These are phyloP conservation scores for Globisporangium heterothallicum DNA, from an alignment of 352 stramenopile species.

Conservation along the genomic window DNA sequence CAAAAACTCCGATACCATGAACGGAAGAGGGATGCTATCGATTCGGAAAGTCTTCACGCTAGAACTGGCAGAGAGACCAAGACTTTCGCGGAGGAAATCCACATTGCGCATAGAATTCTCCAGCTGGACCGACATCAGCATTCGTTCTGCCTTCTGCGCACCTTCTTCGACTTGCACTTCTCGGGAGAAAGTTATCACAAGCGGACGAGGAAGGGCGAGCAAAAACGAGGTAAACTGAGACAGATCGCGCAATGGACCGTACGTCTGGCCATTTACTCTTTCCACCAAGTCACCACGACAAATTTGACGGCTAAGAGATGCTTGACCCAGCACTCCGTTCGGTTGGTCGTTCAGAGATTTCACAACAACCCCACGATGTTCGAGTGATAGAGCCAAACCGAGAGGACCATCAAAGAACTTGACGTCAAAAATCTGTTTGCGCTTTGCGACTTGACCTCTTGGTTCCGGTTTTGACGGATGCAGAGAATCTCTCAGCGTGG, in stretches of 20 bases:
- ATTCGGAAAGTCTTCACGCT: conserved; percentile 36
- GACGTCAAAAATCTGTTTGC: conserved; percentile 42
- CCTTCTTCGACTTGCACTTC: conserved; percentile 14
- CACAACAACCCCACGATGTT: conserved; percentile 59
- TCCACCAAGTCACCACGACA: conserved; percentile 68
- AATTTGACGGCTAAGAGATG: conserved; percentile 59
- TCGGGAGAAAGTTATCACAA: conserved; percentile 62
- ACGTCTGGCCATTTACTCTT: conserved; percentile 55
- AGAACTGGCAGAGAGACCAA: conserved; percentile 3
- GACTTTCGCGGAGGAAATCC: conserved; percentile 22
- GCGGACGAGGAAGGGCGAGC: conserved; percentile 53
- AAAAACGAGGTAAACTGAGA: conserved; percentile 78
- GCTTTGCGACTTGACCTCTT: not conserved
- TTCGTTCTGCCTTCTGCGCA: not conserved
- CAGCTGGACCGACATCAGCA: conserved; percentile 10
- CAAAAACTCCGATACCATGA: conserved; percentile 35
- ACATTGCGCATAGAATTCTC: conserved; percentile 17
- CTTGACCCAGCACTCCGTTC: conserved; percentile 62
- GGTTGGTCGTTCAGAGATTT: conserved; percentile 75
- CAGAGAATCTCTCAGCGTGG: conserved; percentile 19
- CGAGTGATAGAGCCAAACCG: conserved; percentile 67
- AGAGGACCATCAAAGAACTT: conserved; percentile 65
- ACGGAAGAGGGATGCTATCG: conserved; percentile 29
- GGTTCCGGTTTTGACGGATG: conserved; percentile 1
- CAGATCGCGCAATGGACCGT: conserved; percentile 61